Evolutionary conservation across 1,284 basidiomycete species (phyloP), one percentile per base, ranked within the genome.

Genomic region (Tremellales sp.): DNA sequence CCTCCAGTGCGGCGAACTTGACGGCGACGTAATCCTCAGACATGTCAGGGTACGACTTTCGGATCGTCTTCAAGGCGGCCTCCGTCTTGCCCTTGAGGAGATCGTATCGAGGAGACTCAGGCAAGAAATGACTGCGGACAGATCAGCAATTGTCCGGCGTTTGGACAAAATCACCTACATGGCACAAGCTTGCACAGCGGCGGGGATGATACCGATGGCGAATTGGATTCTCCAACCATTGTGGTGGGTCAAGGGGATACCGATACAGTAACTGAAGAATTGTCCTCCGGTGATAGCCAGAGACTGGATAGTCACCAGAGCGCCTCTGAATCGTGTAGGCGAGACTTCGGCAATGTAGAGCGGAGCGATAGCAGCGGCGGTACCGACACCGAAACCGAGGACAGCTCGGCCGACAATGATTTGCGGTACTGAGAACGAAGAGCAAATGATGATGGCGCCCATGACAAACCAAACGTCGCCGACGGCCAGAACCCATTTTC

Each of bases 401-500:
- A 75, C 40, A 7, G 66, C 41, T 10, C 74, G 59, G 24, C 73
- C 74, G 13, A 61, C 60, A 41, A 70, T 65, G 32, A 73, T 56
- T 36, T 60, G 67, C 18, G 64, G 54, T 19, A 71, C 61, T 22
- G 63, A 56, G 46, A 61, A 65, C 25, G 66, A 65, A 10, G 68
- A 42, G 18, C 67, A 68, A 50, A 73, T 71, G 25, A 74, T 54
- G 35, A 74, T 37, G 5, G 72, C 72, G 24, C 72, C 72, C 43
- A 67, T 19, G 34, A 85, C 82, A 68, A 88, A 88, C 47, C 86
- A 79, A 43, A 82, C 57, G 64, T 87, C 85, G 16, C 83, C 84
- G 34, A 84, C 75, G 6, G 77, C 83, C 9, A 87, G 76, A 0
- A 86, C 82, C 54, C 66, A 67, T 47, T 73, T 74, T 24, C 73